These are phyloP conservation scores for Parachaetomium inaequale DNA, from an alignment of 495 filamentous ascomycete genomes.

Conservation along the genomic window DNA sequence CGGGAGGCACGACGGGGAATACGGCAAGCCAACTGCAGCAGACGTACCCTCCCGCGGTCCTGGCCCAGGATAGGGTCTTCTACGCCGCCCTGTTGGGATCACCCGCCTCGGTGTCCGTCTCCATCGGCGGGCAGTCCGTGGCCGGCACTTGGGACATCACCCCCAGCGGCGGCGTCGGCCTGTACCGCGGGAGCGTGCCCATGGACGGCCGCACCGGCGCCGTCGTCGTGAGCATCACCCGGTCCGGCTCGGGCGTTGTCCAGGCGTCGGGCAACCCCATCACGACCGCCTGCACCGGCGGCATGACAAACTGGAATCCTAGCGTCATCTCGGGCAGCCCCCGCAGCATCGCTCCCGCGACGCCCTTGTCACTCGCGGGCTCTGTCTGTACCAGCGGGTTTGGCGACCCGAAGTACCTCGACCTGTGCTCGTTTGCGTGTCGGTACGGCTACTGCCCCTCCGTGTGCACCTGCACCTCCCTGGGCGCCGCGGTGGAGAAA, in stretches of 20 bases:
- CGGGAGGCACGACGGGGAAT: conserved; percentile 29
- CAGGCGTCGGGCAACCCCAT: background rate
- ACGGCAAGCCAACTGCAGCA: conserved; percentile 21
- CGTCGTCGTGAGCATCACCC: background rate
- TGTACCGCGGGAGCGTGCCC: background rate
- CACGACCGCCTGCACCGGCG: background rate
- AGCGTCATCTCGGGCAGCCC: background rate
- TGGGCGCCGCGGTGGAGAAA: background rate
- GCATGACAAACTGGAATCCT: conserved; percentile 3
- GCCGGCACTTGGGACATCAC: background rate
- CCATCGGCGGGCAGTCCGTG: conserved; percentile 34
- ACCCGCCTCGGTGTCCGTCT: conserved; percentile 43
- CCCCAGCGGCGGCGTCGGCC: background rate
- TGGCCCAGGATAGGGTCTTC: conserved; percentile 36
- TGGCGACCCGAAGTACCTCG: background rate
- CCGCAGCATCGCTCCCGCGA: background rate
- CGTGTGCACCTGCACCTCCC: background rate
- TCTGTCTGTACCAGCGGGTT: background rate
- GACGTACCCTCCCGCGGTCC: conserved; percentile 13
- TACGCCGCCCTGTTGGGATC: conserved; percentile 40
- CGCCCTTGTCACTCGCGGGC: background rate
- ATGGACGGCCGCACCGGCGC: background rate
- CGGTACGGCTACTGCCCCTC: background rate
- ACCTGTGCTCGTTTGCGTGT: background rate
- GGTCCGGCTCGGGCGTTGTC: background rate